phyloP scores from a whole-genome alignment of 2,329 filamentous ascomycete species.

The Cercospora nicotianae region DNA sequence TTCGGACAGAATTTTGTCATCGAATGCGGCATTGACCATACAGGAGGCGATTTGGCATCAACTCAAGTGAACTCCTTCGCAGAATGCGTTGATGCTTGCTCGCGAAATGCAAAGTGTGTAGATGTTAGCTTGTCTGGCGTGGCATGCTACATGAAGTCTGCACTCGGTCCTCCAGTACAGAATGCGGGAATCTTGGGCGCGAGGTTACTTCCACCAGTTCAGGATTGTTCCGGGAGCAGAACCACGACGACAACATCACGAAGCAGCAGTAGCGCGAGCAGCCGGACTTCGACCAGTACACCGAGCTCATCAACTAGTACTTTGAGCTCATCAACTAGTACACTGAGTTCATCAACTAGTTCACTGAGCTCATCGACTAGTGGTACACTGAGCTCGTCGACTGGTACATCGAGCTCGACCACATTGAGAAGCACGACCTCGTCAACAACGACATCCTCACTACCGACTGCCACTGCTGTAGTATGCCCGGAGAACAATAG shows the following conservation, averaged over 20 bases:
- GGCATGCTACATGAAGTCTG: slow-evolving; percentile 38
- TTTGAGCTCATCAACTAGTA: neutral
- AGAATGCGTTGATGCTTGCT: slow-evolving; percentile 37
- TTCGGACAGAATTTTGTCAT: slow-evolving; percentile 33
- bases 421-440: slow-evolving; percentile 3
- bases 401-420: neutral
- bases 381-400: slow-evolving; percentile 9
- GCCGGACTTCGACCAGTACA: neutral
- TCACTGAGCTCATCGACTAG: neutral
- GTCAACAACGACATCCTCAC: slow-evolving; percentile 17
- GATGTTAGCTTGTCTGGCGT: slow-evolving; percentile 37
- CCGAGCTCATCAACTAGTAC: neutral
- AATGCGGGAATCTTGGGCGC: slow-evolving; percentile 32
- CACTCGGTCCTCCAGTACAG: slow-evolving; percentile 27
- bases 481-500: slow-evolving; percentile 27
- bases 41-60: slow-evolving; percentile 34
- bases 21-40: slow-evolving; percentile 30
- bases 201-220: slow-evolving; percentile 27
- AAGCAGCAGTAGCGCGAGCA: neutral
- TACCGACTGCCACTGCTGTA: slow-evolving; percentile 17
- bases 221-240: slow-evolving; percentile 10
- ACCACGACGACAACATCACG: slow-evolving; percentile 18
- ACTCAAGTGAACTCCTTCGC: slow-evolving; percentile 31
- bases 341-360: neutral
- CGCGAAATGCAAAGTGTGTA: slow-evolving; percentile 35